A percentile compares a stretch with the other conserved stretches of the same genome.
Evolutionary conservation across 768 basidiomycete genomes (phyloP).

Genomic region (Kwoniella europaea): DNA sequence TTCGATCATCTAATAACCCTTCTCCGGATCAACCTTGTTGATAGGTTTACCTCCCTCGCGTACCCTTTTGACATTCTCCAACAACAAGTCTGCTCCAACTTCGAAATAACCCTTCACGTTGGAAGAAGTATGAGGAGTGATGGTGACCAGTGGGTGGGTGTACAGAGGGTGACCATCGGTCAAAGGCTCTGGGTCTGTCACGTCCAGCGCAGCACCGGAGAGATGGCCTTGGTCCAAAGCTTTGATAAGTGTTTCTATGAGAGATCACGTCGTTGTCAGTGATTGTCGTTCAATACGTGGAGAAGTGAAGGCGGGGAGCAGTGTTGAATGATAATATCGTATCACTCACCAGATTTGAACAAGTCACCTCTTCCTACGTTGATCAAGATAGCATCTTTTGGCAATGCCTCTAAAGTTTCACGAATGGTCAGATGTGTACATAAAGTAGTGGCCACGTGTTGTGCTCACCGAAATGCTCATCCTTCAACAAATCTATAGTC

Average conservation of each 20-base stretch:
- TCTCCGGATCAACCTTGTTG: conserved; percentile 50
- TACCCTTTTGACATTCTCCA: conserved; percentile 50
- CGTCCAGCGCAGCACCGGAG: conserved; percentile 53
- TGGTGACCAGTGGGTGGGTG: conserved; percentile 54
- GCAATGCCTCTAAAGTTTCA: conserved; percentile 31
- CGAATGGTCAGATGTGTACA: neutral
- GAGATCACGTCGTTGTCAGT: neutral
- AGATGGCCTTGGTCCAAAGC: conserved; percentile 36
- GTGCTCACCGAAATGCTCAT: conserved; percentile 50
- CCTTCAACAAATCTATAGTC: conserved; percentile 44
- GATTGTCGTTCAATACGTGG: too few species aligned
- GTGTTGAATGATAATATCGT: too few species aligned
- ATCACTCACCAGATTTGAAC: conserved; percentile 50
- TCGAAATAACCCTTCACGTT: conserved; percentile 54
- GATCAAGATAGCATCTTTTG: conserved; percentile 55
- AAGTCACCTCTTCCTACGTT: conserved; percentile 59
- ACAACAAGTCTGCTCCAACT: conserved; percentile 52
- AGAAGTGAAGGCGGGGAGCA: too few species aligned
- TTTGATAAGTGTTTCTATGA: conserved; percentile 39
- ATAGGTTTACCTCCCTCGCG: conserved; percentile 41
- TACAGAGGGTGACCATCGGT: conserved; percentile 55
- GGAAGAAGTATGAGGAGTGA: conserved; percentile 59
- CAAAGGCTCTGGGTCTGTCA: conserved; percentile 60
- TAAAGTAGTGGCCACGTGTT: neutral
- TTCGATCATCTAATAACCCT: conserved; percentile 47